A percentile compares a stretch with the other conserved stretches of the same genome.
Conservation (phyloP, 2,329 filamentous ascomycete species). For the Acarospora socialis region DNA sequence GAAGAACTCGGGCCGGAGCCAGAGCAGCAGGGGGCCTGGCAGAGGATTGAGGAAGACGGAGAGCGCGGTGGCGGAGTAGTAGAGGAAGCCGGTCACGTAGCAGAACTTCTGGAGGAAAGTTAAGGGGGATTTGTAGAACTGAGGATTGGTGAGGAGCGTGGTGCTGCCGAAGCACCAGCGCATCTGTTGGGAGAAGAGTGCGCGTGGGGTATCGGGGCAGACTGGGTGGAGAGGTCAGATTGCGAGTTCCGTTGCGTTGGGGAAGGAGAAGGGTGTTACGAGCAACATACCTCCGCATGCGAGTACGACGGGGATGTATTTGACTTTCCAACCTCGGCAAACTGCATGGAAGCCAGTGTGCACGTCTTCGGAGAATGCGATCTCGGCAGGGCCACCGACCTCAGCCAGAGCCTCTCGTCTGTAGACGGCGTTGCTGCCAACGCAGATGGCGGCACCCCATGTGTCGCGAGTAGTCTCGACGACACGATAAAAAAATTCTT, state of each 20-base stretch:
- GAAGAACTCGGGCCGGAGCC: slow-evolving; percentile 27
- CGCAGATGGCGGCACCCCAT: slow-evolving; percentile 30
- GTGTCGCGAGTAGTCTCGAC: slow-evolving; percentile 29
- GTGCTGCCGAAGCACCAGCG: slow-evolving; percentile 30
- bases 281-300: no score
- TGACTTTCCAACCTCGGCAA: slow-evolving; percentile 30
- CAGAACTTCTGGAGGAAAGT: slow-evolving; percentile 29
- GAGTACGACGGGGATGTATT: slow-evolving; percentile 28
- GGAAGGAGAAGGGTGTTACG: no score
- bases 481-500: slow-evolving; percentile 31
- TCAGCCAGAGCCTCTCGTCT: slow-evolving; percentile 26
- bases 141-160: slow-evolving; percentile 27
- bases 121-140: slow-evolving; percentile 28
- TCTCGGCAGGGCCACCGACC: slow-evolving; percentile 29
- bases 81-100: slow-evolving; percentile 28
- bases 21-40: slow-evolving; percentile 28
- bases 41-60: slow-evolving; percentile 29
- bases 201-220: slow-evolving; percentile 29
- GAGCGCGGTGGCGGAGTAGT: slow-evolving; percentile 28
- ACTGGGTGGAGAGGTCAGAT: no score
- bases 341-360: slow-evolving; percentile 30
- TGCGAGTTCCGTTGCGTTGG: no score
- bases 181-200: slow-evolving; percentile 33
- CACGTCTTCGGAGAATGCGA: slow-evolving; percentile 32
- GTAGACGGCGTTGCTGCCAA: slow-evolving; percentile 30